These are phyloP conservation scores for Ambrosia trifida DNA, from an alignment of 129 eudicot species.

Conservation along the genomic window DNA sequence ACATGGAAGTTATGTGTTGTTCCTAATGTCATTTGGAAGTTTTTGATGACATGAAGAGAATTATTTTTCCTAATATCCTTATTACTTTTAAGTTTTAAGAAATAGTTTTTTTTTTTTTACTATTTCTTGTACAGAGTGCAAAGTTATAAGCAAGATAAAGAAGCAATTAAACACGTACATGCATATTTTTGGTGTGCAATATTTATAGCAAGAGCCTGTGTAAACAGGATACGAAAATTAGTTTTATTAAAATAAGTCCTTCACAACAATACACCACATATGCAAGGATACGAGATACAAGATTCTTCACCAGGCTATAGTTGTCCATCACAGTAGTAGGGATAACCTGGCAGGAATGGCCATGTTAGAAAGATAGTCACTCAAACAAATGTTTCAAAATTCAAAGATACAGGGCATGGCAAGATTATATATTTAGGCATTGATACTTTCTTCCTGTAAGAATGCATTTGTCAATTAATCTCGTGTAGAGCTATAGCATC, in stretches of 20 bases:
- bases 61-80: not conserved
- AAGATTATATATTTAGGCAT: constrained; percentile 3
- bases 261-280: constrained; percentile 7
- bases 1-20: not conserved
- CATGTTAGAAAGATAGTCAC: constrained; percentile 8
- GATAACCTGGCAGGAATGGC: constrained; percentile 49
- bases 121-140: not conserved
- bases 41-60: not conserved
- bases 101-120: not conserved
- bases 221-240: not conserved
- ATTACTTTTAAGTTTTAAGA: not conserved
- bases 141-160: too few species aligned
- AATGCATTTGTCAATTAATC: not conserved
- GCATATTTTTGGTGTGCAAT: not conserved
- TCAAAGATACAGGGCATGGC: not conserved
- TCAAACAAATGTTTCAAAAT: not conserved
- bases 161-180: not conserved
- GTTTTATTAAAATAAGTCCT: not conserved
- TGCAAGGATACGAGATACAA: constrained; percentile 92
- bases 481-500: not conserved
- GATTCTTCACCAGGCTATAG: constrained; percentile 70
- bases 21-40: not conserved
- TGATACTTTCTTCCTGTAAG: not conserved
- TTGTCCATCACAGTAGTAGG: constrained; percentile 66
- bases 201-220: not conserved